phyloP scores from a whole-genome alignment of 2,329 filamentous ascomycete genomes.

The Onygena corvina region DNA sequence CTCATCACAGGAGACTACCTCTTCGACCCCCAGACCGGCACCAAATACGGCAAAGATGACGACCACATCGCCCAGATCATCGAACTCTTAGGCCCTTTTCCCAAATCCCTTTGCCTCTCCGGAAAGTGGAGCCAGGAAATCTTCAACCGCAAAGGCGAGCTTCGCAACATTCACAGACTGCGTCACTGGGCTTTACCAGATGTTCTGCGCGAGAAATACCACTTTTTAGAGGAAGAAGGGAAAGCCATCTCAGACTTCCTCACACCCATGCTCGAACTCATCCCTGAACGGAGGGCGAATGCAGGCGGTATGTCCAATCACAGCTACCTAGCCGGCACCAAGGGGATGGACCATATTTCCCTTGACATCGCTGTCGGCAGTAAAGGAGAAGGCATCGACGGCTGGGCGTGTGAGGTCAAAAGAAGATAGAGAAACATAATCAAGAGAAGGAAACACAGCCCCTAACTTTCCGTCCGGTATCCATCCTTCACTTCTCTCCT shows the following conservation, averaged over 20 bases:
- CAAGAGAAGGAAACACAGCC: too few relatives aligned
- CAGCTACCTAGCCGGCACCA: conserved; percentile 67
- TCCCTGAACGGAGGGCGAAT: conserved; percentile 81
- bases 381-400: conserved; percentile 82
- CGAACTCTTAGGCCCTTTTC: conserved; percentile 85
- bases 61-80: conserved; percentile 99
- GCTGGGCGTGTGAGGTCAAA: conserved; percentile 83
- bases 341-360: conserved; percentile 72
- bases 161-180: conserved; percentile 91
- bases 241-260: conserved; percentile 72
- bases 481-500: not conserved
- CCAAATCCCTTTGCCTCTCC: conserved; percentile 77
- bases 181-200: conserved; percentile 92
- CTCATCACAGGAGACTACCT: conserved; percentile 96
- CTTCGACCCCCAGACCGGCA: conserved; percentile 95
- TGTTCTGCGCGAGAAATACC: conserved; percentile 91
- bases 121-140: conserved; percentile 99
- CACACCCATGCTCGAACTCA: conserved; percentile 77
- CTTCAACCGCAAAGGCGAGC: conserved; percentile 92
- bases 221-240: conserved; percentile 74
- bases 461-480: too few relatives aligned
- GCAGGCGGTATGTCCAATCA: conserved; percentile 91
- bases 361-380: conserved; percentile 68
- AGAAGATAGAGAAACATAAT: conserved; percentile 43
- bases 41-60: conserved; percentile 98